phyloP scores from a whole-genome alignment of 192 early-diverging fungal genomes.

The Coemansia javaensis region DNA sequence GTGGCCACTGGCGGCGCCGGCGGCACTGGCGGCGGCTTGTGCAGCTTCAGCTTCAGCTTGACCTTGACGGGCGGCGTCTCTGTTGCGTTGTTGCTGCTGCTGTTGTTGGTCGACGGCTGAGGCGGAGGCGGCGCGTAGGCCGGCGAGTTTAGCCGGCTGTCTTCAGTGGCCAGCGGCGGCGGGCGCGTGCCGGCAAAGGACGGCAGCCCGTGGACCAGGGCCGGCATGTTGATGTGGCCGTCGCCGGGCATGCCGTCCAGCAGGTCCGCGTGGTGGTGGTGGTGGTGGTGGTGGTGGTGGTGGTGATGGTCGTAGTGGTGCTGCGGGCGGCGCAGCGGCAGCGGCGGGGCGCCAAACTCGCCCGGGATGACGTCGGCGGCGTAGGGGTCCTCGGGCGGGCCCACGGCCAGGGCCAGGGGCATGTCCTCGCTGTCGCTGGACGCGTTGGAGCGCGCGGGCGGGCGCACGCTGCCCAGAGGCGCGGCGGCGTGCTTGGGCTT shows the following conservation, averaged over 20 bases:
- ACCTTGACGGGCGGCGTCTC: conserved; percentile 35
- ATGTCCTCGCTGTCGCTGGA: conserved; percentile 46
- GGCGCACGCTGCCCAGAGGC: neutral
- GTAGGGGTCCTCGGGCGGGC: neutral
- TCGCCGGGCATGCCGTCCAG: neutral
- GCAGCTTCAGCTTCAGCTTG: conserved; percentile 28
- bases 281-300: no score
- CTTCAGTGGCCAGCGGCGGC: conserved; percentile 13
- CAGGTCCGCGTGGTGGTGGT: neutral
- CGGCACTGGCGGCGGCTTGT: neutral
- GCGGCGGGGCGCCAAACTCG: no score
- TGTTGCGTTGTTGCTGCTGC: conserved; percentile 7
- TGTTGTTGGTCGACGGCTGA: neutral
- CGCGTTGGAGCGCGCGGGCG: conserved; percentile 4
- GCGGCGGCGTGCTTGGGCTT: neutral
- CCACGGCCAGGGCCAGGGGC: conserved; percentile 24
- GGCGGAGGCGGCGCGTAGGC: conserved; percentile 9
- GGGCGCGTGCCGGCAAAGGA: conserved; percentile 34
- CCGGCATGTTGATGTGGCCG: neutral
- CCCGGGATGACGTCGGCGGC: conserved; percentile 1
- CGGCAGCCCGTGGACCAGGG: conserved; percentile 7
- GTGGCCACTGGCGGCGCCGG: neutral
- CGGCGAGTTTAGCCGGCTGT: conserved; percentile 21
- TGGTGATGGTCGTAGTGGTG: no score
- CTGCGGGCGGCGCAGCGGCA: no score